Conservation (phyloP, 768 basidiomycete genomes). For the Mycena capillaripes region DNA sequence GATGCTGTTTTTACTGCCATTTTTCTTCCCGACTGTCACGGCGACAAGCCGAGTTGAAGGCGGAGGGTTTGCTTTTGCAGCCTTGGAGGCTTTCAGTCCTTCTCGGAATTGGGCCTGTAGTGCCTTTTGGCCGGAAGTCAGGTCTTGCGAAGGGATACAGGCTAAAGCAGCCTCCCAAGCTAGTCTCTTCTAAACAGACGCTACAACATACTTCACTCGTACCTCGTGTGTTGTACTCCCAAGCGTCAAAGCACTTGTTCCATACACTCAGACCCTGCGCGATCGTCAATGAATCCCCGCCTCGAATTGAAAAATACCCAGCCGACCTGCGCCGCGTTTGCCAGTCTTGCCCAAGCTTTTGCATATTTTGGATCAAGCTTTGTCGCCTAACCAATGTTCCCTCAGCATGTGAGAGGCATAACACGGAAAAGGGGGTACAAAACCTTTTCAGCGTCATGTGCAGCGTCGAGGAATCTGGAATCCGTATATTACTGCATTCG, state of each 20-base stretch:
- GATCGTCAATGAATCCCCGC: neutral
- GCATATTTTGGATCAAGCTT: slow-evolving; percentile 56
- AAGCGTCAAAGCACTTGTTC: slow-evolving; percentile 43
- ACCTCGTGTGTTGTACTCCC: no score
- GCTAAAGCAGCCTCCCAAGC: slow-evolving; percentile 51
- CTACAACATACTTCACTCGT: no score
- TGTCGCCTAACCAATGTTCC: slow-evolving; percentile 47
- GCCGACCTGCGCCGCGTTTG: slow-evolving; percentile 46
- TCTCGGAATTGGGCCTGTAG: slow-evolving; percentile 53
- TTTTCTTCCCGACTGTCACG: neutral
- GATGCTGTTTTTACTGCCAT: neutral
- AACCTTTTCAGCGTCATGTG: slow-evolving; percentile 48
- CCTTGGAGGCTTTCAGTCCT: slow-evolving; percentile 44
- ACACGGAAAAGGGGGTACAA: neutral
- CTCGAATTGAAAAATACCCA: neutral
- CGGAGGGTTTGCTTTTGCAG: slow-evolving; percentile 21
- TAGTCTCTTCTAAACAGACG: no score
- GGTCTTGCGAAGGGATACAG: slow-evolving; percentile 46
- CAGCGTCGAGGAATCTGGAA: slow-evolving; percentile 49
- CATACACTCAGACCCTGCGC: slow-evolving; percentile 42
- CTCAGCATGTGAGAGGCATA: neutral
- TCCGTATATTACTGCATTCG: neutral
- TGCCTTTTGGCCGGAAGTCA: slow-evolving; percentile 47
- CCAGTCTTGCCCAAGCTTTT: slow-evolving; percentile 59
- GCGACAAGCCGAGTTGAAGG: slow-evolving; percentile 21